phyloP scores from a whole-genome alignment of 2,329 filamentous ascomycete genomes.

The Colletotrichum paranaense region DNA sequence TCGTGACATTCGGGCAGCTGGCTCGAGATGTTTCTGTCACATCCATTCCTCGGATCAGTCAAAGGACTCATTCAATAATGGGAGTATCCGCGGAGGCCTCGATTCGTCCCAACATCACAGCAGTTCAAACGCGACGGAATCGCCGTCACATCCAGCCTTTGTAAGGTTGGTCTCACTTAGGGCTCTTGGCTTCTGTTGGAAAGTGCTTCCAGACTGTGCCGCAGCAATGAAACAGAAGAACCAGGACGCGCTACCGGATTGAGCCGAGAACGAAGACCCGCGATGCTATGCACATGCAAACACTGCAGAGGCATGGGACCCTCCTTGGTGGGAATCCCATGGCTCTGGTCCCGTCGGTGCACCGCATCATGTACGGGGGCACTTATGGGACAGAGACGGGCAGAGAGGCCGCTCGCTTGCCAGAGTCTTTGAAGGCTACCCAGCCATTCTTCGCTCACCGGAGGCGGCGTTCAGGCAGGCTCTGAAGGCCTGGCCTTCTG shows the following conservation, averaged over 20 bases:
- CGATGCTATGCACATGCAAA: not conserved
- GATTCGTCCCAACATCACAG: not conserved
- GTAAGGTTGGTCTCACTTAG: not conserved
- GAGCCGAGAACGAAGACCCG: not conserved
- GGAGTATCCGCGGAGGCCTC: not conserved
- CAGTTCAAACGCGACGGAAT: not conserved
- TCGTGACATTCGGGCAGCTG: too few species aligned
- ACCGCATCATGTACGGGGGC: not conserved
- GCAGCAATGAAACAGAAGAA: not conserved
- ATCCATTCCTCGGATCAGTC: not conserved
- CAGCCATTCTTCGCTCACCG: not conserved
- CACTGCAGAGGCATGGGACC: not conserved
- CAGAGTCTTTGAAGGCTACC: not conserved
- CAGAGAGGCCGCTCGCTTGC: slow-evolving; percentile 5
- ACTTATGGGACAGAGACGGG: not conserved
- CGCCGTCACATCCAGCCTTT: not conserved
- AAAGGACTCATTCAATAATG: not conserved
- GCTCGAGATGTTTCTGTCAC: too few species aligned
- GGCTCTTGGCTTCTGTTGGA: not conserved
- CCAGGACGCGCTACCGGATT: not conserved
- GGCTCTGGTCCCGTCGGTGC: slow-evolving; percentile 11
- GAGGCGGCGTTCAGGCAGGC: not conserved
- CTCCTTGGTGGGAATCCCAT: slow-evolving; percentile 7
- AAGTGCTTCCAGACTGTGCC: not conserved
- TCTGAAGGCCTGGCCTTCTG: not conserved